Percentiles rank a stretch among this genome's conserved stretches.
Evolutionary conservation across 495 filamentous ascomycete genomes (phyloP).

Genomic region (Clohesyomyces aquaticus): DNA sequence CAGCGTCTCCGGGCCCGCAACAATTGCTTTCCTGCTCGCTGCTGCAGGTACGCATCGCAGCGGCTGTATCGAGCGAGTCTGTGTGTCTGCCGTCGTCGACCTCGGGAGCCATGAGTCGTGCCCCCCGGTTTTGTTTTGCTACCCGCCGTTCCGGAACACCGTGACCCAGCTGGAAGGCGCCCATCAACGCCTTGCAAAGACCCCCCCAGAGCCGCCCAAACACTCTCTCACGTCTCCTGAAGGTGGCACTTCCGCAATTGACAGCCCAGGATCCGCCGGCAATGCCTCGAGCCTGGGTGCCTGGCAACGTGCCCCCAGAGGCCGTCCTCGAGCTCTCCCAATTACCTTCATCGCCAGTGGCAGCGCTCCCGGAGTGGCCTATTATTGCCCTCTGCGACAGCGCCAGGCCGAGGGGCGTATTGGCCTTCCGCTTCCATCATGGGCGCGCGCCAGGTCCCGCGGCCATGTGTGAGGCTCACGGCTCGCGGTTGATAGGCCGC

Average conservation of each 20-base stretch:
- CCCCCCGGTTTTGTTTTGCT: conserved; percentile 5
- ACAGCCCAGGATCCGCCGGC: conserved; percentile 26
- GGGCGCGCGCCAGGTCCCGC: conserved; percentile 6
- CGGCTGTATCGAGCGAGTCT: conserved; percentile 6
- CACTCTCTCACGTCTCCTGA: background rate
- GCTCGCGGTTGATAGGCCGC: conserved; percentile 1
- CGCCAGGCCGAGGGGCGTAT: conserved; percentile 11
- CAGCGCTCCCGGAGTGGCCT: background rate
- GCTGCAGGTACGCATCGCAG: conserved; percentile 19
- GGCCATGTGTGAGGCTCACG: background rate
- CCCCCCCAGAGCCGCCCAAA: background rate
- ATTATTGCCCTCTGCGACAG: conserved; percentile 9
- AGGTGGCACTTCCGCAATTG: conserved; percentile 14
- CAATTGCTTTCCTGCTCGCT: background rate
- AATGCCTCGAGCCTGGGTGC: background rate
- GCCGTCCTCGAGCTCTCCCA: background rate
- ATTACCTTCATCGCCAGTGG: conserved; percentile 12
- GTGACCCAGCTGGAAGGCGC: conserved; percentile 12
- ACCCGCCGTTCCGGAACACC: conserved; percentile 10
- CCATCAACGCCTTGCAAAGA: background rate
- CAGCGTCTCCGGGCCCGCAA: conserved; percentile 1
- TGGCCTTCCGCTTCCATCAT: conserved; percentile 15
- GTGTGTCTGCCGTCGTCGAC: conserved; percentile 4
- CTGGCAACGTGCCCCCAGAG: background rate
- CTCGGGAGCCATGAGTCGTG: conserved; percentile 19